Evolutionary conservation across 2,329 filamentous ascomycete genomes (phyloP).

Genomic region (Berkeleyomyces basicola): DNA sequence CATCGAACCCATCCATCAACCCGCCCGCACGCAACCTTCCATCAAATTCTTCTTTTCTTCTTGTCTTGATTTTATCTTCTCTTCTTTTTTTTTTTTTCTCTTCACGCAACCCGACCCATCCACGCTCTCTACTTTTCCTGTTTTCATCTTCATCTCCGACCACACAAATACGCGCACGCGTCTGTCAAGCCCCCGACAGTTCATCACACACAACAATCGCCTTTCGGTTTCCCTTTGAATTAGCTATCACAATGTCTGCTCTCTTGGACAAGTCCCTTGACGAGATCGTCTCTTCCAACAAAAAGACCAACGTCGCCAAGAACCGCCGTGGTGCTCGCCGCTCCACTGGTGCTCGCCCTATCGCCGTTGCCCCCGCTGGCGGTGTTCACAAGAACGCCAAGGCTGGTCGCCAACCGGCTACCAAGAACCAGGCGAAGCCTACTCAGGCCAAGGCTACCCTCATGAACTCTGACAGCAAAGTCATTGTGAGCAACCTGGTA

Average conservation of each 20-base stretch:
- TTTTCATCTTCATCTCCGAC: neutral
- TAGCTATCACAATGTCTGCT: slow-evolving; percentile 54
- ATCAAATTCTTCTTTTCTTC: neutral
- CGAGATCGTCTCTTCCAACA: slow-evolving; percentile 77
- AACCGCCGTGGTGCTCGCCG: slow-evolving; percentile 35
- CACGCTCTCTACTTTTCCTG: neutral
- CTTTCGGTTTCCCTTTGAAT: slow-evolving; percentile 9
- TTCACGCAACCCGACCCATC: slow-evolving; percentile 12
- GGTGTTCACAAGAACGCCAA: slow-evolving; percentile 69
- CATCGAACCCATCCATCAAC: slow-evolving; percentile 5
- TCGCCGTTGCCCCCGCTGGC: slow-evolving; percentile 56
- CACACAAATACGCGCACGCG: neutral
- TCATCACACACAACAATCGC: neutral
- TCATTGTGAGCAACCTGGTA: slow-evolving; percentile 98
- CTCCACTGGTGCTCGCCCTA: slow-evolving; percentile 31
- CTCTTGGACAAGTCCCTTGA: slow-evolving; percentile 96
- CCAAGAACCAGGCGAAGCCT: slow-evolving; percentile 1
- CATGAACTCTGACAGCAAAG: slow-evolving; percentile 67
- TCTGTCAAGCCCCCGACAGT: neutral
- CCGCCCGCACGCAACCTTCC: slow-evolving; percentile 9
- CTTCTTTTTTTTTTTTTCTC: slow-evolving; percentile 15
- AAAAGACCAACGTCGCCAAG: slow-evolving; percentile 39
- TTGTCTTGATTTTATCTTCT: slow-evolving; percentile 2
- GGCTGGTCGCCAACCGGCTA: slow-evolving; percentile 42
- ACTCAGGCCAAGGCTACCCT: slow-evolving; percentile 47